Evolutionary conservation across 2,329 filamentous ascomycete species (phyloP).

Genomic region (Lachnellula arida): DNA sequence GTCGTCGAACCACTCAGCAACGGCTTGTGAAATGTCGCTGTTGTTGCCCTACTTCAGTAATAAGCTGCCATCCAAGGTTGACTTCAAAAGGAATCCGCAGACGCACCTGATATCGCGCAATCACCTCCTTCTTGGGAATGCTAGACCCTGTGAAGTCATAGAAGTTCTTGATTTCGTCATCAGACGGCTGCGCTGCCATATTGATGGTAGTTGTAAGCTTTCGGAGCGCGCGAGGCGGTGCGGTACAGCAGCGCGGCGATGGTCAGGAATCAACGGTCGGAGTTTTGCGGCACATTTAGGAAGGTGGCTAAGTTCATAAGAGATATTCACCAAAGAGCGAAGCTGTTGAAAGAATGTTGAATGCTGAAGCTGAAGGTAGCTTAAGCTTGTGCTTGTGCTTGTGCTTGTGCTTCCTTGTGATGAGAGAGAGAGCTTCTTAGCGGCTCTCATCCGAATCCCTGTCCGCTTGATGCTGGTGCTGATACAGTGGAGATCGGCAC

Average conservation of each 20-base stretch:
- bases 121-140: constrained; percentile 19
- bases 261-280: no score
- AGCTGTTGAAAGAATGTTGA: neutral
- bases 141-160: constrained; percentile 9
- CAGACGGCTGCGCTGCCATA: constrained; percentile 23
- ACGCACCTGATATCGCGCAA: constrained; percentile 23
- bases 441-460: no score
- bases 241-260: no score
- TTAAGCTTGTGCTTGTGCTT: neutral
- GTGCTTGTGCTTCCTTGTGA: neutral
- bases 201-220: constrained; percentile 8
- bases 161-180: constrained; percentile 22
- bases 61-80: constrained; percentile 13
- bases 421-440: neutral
- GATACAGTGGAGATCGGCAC: neutral
- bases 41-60: constrained; percentile 37
- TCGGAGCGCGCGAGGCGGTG: neutral
- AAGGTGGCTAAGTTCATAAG: neutral
- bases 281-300: neutral
- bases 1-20: constrained; percentile 44
- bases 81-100: constrained; percentile 6
- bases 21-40: constrained; percentile 44
- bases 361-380: neutral
- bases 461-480: no score
- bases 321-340: neutral